A percentile compares a stretch with the other conserved stretches of the same genome.
Conservation (phyloP, 768 basidiomycete species). For the Naganishia friedmannii region DNA sequence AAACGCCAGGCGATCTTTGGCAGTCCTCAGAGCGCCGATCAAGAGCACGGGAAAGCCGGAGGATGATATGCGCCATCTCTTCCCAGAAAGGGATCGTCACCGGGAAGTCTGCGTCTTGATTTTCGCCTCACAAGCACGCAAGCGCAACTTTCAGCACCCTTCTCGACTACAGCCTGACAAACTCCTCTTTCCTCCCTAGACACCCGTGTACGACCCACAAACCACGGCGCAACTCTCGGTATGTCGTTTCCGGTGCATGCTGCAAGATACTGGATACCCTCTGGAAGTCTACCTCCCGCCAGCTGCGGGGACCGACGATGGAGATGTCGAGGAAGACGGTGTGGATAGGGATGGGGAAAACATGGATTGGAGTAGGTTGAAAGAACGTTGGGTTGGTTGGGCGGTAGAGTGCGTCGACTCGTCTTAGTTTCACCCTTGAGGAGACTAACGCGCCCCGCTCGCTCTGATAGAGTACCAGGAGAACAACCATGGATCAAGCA, state of each 20-base stretch:
- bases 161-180: too few species aligned
- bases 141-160: too few species aligned
- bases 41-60: too few species aligned
- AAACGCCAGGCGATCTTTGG: too few species aligned
- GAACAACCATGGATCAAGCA: conserved; percentile 40
- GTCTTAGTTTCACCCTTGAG: background rate
- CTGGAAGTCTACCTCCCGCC: conserved; percentile 48
- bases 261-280: conserved; percentile 51
- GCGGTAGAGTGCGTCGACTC: conserved; percentile 44
- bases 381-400: conserved; percentile 51
- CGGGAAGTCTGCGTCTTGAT: background rate
- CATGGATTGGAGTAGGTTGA: conserved; percentile 41
- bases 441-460: background rate
- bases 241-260: conserved; percentile 45
- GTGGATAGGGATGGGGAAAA: conserved; percentile 5
- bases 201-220: conserved; percentile 18
- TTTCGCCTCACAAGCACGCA: too few species aligned
- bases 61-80: too few species aligned
- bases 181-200: background rate
- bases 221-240: conserved; percentile 35
- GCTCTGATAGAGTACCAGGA: conserved; percentile 42
- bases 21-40: too few species aligned
- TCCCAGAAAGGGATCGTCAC: background rate
- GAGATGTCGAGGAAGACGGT: background rate
- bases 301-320: background rate